Conservation (phyloP, 1,284 basidiomycete species). For the Spongiforma sp. region DNA sequence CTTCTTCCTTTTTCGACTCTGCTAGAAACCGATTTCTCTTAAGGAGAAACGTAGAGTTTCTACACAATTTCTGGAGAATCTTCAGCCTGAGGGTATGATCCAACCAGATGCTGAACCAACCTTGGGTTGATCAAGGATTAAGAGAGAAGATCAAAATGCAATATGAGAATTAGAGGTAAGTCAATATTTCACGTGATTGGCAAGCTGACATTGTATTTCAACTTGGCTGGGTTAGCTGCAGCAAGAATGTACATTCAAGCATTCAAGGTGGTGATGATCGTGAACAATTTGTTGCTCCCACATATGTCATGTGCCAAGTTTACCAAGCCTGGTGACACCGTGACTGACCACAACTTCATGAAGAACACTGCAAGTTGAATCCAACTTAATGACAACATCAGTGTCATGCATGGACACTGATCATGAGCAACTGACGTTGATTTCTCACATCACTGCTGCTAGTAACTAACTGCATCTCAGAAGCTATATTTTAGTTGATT, state of each 20-base stretch:
- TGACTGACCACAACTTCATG: slow-evolving; percentile 96
- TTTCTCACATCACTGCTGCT: too few relatives aligned
- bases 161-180: slow-evolving; percentile 93
- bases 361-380: slow-evolving; percentile 98
- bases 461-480: too few relatives aligned
- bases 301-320: slow-evolving; percentile 8
- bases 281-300: slow-evolving; percentile 99
- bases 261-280: slow-evolving; percentile 98
- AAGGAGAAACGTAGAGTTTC: too few relatives aligned
- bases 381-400: too few relatives aligned
- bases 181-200: slow-evolving; percentile 92
- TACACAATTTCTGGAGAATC: slow-evolving; percentile 80
- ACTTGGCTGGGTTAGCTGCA: slow-evolving; percentile 96
- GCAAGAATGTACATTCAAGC: slow-evolving; percentile 97
- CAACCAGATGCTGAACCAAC: slow-evolving; percentile 94
- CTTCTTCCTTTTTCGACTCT: too few relatives aligned
- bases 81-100: slow-evolving; percentile 93
- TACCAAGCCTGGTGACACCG: not conserved
- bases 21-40: slow-evolving; percentile 64
- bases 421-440: too few relatives aligned
- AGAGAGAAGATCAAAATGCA: slow-evolving; percentile 96
- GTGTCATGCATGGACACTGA: too few relatives aligned
- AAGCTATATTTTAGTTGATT: too few relatives aligned
- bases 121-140: slow-evolving; percentile 96
- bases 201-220: slow-evolving; percentile 90